Evolutionary conservation across 1,284 basidiomycete genomes (phyloP), one percentile per base, ranked within the genome.

Genomic region (Tilletia setariae): DNA sequence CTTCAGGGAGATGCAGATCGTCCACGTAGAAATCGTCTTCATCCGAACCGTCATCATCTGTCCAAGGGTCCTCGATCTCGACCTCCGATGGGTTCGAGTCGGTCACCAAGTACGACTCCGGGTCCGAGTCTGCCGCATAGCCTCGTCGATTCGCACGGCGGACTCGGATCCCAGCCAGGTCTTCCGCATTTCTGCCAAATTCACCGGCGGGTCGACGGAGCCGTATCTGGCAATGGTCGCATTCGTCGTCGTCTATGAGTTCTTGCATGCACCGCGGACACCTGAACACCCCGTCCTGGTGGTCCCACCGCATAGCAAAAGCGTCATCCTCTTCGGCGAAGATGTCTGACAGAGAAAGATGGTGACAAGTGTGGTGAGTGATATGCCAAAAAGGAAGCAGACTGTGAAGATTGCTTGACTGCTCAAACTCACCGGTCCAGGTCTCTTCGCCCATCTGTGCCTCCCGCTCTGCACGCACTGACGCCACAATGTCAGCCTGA

Each of bases 221-320:
- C 28, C 30, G 13, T 32, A 61, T 11, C 30, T 11, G 3, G 56
- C 56, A 61, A 19, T 32, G 7, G 19, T 35, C 13, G 30, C 56
- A 61, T 19, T 35, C 19, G 2, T 61, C 32, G 56, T 30, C 30
- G n/a, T 8, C 19, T 9, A 28, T 16, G 8, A 61, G 2, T 40
- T 61, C 56, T 25, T 61, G 56, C 56, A 61, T 32, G 56, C 56
- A 61, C 56, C 16, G 8, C 2, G 56, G 56, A 35, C 56, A 61
- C 19, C 56, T 28, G 16, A 7, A 61, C 9, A 61, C 32, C 28
- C 8, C 13, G n/a, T 61, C 56, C 19, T 40, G 28, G 19, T 19
- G 30, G 56, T 61, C 56, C 56, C 56, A 61, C 15, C 9, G n/a
- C 56, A 61, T 61, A 30, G 32, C 56, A 16, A 25, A 11, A 35